Conservation (phyloP, 306 rosid genomes). For the Vigna reflexopilosa region DNA sequence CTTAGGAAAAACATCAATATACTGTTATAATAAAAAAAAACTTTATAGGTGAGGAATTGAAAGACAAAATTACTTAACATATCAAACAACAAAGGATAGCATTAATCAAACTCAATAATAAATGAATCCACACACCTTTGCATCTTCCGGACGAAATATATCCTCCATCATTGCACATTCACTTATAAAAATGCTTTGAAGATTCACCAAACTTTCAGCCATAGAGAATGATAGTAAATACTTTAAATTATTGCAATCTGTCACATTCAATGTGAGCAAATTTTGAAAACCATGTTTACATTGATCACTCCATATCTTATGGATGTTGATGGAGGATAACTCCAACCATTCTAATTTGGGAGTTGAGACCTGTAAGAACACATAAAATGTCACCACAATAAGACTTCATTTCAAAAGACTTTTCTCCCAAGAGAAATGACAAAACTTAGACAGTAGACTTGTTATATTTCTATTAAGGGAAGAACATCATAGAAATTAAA, state of each 20-base stretch:
- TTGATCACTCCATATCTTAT: too few relatives aligned
- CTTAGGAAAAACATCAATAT: conserved; percentile 18
- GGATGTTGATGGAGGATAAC: too few relatives aligned
- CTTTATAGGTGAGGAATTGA: not conserved
- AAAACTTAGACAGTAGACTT: too few relatives aligned
- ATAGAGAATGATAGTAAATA: conserved; percentile 33
- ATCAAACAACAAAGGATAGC: not conserved
- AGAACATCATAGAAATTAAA: not conserved
- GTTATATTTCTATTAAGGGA: too few relatives aligned
- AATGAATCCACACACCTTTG: not conserved
- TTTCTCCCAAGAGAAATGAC: too few relatives aligned
- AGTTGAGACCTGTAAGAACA: not conserved
- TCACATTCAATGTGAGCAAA: too few relatives aligned
- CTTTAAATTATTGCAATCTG: not conserved
- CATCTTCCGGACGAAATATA: conserved; percentile 6
- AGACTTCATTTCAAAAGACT: too few relatives aligned
- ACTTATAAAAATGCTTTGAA: conserved; percentile 28
- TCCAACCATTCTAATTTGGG: too few relatives aligned
- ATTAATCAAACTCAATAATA: not conserved
- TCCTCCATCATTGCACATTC: conserved; percentile 30
- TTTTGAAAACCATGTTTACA: too few relatives aligned
- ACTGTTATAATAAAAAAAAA: not conserved
- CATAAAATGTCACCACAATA: too few relatives aligned
- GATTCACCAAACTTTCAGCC: conserved; percentile 25
- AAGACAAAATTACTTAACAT: too few relatives aligned